A percentile compares a stretch with the other conserved stretches of the same genome.
These are phyloP conservation scores for Dictyostelium firmibasis DNA, from an alignment of 78 protist genomes.

Conservation along the genomic window DNA sequence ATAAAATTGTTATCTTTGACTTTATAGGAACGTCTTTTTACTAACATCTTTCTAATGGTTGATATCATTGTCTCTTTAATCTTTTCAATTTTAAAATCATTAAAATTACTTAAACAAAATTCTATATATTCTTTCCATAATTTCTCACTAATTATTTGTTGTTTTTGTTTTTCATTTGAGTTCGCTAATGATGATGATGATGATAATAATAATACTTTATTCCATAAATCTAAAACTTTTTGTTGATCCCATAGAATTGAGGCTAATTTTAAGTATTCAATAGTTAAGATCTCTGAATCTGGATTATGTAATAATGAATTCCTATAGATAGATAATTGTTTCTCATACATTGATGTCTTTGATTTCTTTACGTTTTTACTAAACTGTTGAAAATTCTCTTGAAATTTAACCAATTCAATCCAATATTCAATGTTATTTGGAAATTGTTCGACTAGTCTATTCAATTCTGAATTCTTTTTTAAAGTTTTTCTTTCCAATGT, in stretches of 20 bases:
- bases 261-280: constrained; percentile 22
- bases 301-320: constrained; percentile 34
- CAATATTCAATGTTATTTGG: constrained; percentile 6
- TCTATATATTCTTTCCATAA: constrained; percentile 48
- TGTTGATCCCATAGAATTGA: constrained; percentile 34
- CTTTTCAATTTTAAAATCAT: background rate
- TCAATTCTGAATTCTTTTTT: constrained; percentile 26
- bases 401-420: constrained; percentile 52
- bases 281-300: constrained; percentile 14
- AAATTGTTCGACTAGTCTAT: background rate
- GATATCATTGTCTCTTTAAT: background rate
- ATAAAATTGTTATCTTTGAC: background rate
- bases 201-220: background rate
- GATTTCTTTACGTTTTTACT: background rate
- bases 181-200: no score
- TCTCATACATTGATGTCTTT: constrained; percentile 21
- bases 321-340: constrained; percentile 33
- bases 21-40: constrained; percentile 20
- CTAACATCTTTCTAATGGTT: background rate
- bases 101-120: constrained; percentile 35
- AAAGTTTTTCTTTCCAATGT: background rate
- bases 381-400: constrained; percentile 26
- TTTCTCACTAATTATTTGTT: background rate
- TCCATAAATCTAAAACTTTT: constrained; percentile 36
- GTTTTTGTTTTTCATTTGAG: background rate